These are phyloP conservation scores for Carex myosuroides DNA, from an alignment of 176 grass and related monocot species.

Conservation along the genomic window DNA sequence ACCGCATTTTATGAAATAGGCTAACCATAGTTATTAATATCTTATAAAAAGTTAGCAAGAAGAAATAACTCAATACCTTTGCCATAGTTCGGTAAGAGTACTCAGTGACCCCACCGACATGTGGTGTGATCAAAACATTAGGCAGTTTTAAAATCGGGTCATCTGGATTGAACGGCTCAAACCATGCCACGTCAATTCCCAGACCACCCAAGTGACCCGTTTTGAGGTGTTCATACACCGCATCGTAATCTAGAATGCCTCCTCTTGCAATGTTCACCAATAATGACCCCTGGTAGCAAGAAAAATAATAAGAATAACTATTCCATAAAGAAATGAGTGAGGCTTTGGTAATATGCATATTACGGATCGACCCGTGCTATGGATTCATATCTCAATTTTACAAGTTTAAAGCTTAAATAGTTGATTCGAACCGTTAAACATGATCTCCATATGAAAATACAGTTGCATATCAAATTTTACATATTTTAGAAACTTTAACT, in stretches of 20 bases:
- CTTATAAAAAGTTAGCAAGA: neutral
- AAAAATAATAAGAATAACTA: constrained; percentile 13
- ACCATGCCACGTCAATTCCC: constrained; percentile 95
- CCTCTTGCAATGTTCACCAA: constrained; percentile 90
- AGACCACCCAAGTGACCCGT: constrained; percentile 79
- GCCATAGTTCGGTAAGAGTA: constrained; percentile 79
- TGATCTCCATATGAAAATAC: too few relatives aligned
- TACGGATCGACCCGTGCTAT: too few relatives aligned
- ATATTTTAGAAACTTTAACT: too few relatives aligned
- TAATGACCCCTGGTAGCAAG: constrained; percentile 47
- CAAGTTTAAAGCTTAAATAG: too few relatives aligned
- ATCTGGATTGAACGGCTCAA: constrained; percentile 83
- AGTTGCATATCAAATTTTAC: too few relatives aligned
- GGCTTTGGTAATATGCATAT: too few relatives aligned
- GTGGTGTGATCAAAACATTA: constrained; percentile 87
- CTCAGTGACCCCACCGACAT: constrained; percentile 77
- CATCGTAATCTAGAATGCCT: constrained; percentile 56
- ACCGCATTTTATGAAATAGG: neutral
- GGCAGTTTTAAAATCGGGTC: constrained; percentile 82
- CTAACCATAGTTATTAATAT: neutral
- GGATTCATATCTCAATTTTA: too few relatives aligned
- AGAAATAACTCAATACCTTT: constrained; percentile 40
- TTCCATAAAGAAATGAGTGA: neutral
- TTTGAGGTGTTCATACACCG: constrained; percentile 63
- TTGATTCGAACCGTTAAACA: too few relatives aligned